Evolutionary conservation across 306 rosid genomes (phyloP).

Genomic region (Begonia peltatifolia): DNA sequence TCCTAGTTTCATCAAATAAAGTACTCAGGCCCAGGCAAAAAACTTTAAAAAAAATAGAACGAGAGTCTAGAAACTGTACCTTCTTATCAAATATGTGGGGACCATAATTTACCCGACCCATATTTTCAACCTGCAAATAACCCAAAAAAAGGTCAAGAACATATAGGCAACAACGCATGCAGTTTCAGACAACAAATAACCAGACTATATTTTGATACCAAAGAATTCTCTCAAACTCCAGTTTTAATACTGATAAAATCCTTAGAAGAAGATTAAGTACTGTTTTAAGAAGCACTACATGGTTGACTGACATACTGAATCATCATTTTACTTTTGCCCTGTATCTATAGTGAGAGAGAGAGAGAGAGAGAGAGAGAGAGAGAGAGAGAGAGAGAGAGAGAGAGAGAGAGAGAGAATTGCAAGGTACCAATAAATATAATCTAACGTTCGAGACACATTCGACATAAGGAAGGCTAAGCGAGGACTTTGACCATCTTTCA

Average conservation of each 20-base stretch:
- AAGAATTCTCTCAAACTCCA: too few species aligned
- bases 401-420: background rate
- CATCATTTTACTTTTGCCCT: too few species aligned
- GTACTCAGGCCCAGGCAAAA: too few species aligned
- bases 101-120: conserved; percentile 86
- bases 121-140: conserved; percentile 65
- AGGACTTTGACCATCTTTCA: conserved; percentile 55
- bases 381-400: conserved; percentile 4
- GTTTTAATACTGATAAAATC: too few species aligned
- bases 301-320: background rate
- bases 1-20: background rate
- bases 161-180: background rate
- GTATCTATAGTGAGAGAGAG: conserved; percentile 1
- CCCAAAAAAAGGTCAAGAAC: conserved; percentile 5
- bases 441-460: conserved; percentile 40
- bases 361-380: conserved; percentile 4
- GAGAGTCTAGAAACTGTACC: conserved; percentile 30
- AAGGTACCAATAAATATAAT: conserved; percentile 56
- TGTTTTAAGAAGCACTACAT: background rate
- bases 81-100: conserved; percentile 58
- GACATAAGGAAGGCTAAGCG: conserved; percentile 43
- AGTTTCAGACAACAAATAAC: background rate
- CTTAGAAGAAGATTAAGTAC: too few species aligned
- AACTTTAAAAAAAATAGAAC: background rate
- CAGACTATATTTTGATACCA: too few species aligned